Conservation (phyloP, 2,329 filamentous ascomycete species). For the Diplocarpon rosae region DNA sequence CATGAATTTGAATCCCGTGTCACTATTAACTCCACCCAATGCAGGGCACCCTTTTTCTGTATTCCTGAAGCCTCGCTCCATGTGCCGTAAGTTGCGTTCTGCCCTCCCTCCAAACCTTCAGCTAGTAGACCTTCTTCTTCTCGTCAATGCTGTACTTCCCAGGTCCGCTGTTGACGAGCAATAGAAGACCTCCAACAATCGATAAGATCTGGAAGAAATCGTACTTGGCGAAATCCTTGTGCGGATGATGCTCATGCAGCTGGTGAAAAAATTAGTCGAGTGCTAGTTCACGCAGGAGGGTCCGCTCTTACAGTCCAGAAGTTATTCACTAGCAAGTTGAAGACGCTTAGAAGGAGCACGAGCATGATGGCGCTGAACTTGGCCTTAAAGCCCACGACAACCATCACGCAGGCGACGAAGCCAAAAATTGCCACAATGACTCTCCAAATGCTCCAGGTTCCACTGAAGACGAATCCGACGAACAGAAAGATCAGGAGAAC, state of each 20-base stretch:
- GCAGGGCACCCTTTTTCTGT: slow-evolving; percentile 16
- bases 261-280: slow-evolving; percentile 29
- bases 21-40: slow-evolving; percentile 22
- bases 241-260: slow-evolving; percentile 95
- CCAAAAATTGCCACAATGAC: slow-evolving; percentile 76
- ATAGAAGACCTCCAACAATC: slow-evolving; percentile 90
- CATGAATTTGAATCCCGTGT: slow-evolving; percentile 4
- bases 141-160: slow-evolving; percentile 97
- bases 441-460: slow-evolving; percentile 83
- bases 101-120: not conserved
- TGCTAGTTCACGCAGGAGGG: not conserved
- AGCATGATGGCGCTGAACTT: slow-evolving; percentile 96
- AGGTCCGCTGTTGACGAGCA: slow-evolving; percentile 96
- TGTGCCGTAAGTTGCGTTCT: slow-evolving; percentile 5
- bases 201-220: slow-evolving; percentile 99
- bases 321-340: slow-evolving; percentile 98
- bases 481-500: slow-evolving; percentile 97
- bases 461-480: slow-evolving; percentile 89
- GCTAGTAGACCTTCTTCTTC: slow-evolving; percentile 99
- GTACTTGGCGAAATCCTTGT: slow-evolving; percentile 99
- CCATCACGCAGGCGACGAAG: slow-evolving; percentile 90
- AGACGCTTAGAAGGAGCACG: slow-evolving; percentile 88
- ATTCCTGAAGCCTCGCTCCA: slow-evolving; percentile 10
- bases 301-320: slow-evolving; percentile 83
- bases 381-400: slow-evolving; percentile 98